Evolutionary conservation across 192 early-diverging fungal species (phyloP).

Genomic region (Coemansia erecta): DNA sequence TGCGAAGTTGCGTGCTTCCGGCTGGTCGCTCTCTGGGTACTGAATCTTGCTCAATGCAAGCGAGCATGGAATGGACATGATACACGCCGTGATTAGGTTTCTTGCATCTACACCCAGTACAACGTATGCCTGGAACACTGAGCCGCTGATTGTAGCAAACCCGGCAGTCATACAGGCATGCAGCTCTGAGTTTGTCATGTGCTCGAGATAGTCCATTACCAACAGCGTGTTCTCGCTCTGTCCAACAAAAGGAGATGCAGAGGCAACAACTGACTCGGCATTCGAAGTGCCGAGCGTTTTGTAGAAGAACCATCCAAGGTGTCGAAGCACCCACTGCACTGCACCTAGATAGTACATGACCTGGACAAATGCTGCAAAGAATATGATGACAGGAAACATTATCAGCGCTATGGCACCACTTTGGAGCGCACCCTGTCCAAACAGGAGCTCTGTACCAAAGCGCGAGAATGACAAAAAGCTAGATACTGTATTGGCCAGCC

Average conservation of each 20-base stretch:
- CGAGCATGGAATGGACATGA: slow-evolving; percentile 89
- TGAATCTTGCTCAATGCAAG: slow-evolving; percentile 80
- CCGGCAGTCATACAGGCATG: slow-evolving; percentile 84
- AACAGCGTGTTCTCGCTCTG: slow-evolving; percentile 82
- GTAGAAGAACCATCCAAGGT: slow-evolving; percentile 67
- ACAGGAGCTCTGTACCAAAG: slow-evolving; percentile 65
- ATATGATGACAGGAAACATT: slow-evolving; percentile 83
- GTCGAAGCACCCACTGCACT: slow-evolving; percentile 75
- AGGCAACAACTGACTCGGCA: slow-evolving; percentile 79
- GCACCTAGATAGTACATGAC: slow-evolving; percentile 80
- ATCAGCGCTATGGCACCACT: slow-evolving; percentile 61
- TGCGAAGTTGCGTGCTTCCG: slow-evolving; percentile 64
- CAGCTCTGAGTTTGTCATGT: slow-evolving; percentile 82
- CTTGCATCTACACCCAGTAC: slow-evolving; percentile 64
- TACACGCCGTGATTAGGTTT: slow-evolving; percentile 74
- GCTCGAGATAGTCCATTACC: slow-evolving; percentile 76
- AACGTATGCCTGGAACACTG: slow-evolving; percentile 74
- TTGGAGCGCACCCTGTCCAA: slow-evolving; percentile 45
- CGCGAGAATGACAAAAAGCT: slow-evolving; percentile 66
- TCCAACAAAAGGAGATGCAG: slow-evolving; percentile 83
- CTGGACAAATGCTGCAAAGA: slow-evolving; percentile 84
- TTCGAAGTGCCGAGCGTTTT: slow-evolving; percentile 73
- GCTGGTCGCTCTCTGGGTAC: slow-evolving; percentile 75
- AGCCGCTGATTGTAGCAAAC: slow-evolving; percentile 87
- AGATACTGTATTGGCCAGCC: slow-evolving; percentile 59